These are phyloP conservation scores for Catharanthus roseus DNA, from an alignment of 257 asterid genomes.

Conservation along the genomic window DNA sequence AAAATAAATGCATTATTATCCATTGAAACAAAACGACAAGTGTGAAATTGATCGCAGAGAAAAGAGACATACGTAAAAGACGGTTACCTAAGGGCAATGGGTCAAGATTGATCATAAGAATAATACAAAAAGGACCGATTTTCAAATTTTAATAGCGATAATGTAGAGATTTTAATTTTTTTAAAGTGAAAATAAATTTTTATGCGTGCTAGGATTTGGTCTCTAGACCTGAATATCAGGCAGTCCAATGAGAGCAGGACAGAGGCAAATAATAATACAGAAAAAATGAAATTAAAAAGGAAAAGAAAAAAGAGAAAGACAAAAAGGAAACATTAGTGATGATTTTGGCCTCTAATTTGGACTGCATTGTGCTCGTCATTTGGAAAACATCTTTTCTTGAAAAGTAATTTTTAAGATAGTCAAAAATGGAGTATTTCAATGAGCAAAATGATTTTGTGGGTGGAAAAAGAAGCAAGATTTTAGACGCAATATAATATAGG, in stretches of 20 bases:
- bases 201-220: too few species aligned
- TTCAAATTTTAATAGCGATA: too few species aligned
- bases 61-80: neutral
- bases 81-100: neutral
- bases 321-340: neutral
- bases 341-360: neutral
- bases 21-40: neutral
- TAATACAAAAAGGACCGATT: too few species aligned
- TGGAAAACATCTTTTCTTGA: constrained; percentile 12
- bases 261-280: too few species aligned
- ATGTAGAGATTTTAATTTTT: too few species aligned
- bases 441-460: neutral
- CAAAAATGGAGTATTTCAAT: neutral
- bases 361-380: constrained; percentile 5
- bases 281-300: too few species aligned
- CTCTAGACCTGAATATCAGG: too few species aligned
- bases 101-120: too few species aligned
- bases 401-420: neutral
- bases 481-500: too few species aligned
- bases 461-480: neutral
- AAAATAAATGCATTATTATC: too few species aligned
- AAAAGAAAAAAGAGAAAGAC: neutral
- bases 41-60: neutral
- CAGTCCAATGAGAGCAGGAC: too few species aligned
- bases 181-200: too few species aligned